Conservation (phyloP, 495 filamentous ascomycete genomes). For the Bacidia rubella region DNA sequence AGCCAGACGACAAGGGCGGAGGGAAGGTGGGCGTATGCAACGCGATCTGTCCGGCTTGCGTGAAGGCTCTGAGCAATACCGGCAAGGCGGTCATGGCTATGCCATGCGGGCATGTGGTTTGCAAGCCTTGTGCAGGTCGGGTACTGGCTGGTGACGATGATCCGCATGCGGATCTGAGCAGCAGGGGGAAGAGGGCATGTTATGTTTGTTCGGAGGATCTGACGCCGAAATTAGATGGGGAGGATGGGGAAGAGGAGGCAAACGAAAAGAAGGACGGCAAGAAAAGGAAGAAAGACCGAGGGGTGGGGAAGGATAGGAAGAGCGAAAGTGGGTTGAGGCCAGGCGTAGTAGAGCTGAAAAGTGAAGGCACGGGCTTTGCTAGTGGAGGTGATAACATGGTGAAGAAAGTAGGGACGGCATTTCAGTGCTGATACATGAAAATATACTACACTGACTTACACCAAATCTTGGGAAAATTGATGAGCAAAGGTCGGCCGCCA, state of each 20-base stretch:
- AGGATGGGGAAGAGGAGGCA: constrained; percentile 12
- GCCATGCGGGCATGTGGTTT: constrained; percentile 89
- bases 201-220: constrained; percentile 83
- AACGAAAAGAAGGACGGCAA: constrained; percentile 34
- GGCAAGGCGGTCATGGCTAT: constrained; percentile 79
- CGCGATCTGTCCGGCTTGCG: constrained; percentile 76
- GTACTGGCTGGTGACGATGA: constrained; percentile 66
- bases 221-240: constrained; percentile 24
- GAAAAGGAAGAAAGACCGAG: constrained; percentile 28
- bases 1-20: constrained; percentile 37
- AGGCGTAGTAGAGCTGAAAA: constrained; percentile 70
- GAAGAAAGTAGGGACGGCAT: constrained; percentile 65
- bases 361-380: constrained; percentile 89
- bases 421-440: constrained; percentile 57
- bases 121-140: constrained; percentile 73
- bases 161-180: constrained; percentile 43
- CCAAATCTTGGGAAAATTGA: too few relatives aligned
- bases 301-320: constrained; percentile 24
- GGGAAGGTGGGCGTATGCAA: constrained; percentile 33
- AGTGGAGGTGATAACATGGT: constrained; percentile 71
- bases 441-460: too few relatives aligned
- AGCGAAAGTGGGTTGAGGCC: constrained; percentile 44
- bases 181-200: constrained; percentile 42
- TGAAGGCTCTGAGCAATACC: constrained; percentile 69
- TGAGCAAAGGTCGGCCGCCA: too few relatives aligned